Percentiles rank a stretch among this genome's conserved stretches.
Evolutionary conservation across 352 stramenopile genomes (phyloP).

Genomic region (Thraustochytrium aureum): DNA sequence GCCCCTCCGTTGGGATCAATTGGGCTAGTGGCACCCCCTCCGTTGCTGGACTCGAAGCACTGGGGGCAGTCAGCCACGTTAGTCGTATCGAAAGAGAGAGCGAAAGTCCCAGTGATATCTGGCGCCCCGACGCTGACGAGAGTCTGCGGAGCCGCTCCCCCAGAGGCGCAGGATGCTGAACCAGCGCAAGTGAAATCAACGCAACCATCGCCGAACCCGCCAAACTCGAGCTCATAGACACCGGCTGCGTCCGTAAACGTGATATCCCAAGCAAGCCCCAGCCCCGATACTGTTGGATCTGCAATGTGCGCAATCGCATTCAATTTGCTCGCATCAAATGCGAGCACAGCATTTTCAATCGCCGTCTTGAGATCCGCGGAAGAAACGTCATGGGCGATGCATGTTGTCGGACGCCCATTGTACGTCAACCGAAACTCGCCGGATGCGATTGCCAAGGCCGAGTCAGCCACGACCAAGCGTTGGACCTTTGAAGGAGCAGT

Average conservation of each 20-base stretch:
- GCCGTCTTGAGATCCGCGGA: background rate
- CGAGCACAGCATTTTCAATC: conserved; percentile 9
- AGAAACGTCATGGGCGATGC: background rate
- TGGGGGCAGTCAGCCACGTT: background rate
- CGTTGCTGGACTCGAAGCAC: conserved; percentile 17
- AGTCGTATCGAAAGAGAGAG: conserved; percentile 6
- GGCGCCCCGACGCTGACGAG: background rate
- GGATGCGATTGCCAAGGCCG: background rate
- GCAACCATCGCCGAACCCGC: background rate
- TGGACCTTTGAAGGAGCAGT: conserved; percentile 11
- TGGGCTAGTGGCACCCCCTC: background rate
- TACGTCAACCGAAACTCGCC: conserved; percentile 39
- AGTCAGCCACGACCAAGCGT: background rate
- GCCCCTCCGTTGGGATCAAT: background rate
- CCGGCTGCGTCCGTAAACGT: background rate
- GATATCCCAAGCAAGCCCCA: background rate
- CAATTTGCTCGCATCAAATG: background rate
- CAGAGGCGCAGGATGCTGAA: background rate
- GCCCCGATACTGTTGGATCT: background rate
- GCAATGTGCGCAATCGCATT: background rate
- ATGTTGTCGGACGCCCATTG: conserved; percentile 26
- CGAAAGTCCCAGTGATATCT: background rate
- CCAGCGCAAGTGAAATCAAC: conserved; percentile 11
- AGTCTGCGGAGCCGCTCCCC: background rate
- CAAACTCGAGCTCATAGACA: conserved; percentile 32